Conservation (phyloP, 169 alveolate genomes). For the Plasmodium malariae region DNA sequence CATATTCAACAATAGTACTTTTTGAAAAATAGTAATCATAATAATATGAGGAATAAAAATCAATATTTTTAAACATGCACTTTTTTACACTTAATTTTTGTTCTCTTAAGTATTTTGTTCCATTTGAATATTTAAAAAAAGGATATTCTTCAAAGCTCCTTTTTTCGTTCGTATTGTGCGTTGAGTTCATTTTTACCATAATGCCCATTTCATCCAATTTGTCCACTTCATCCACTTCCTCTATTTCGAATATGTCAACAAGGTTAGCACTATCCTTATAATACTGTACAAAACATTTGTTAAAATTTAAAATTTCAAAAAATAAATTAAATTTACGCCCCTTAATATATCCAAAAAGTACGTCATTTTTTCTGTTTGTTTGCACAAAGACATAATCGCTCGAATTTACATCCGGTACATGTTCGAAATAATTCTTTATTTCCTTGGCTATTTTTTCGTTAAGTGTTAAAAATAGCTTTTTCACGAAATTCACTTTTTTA, state of each 20-base stretch:
- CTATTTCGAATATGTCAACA: conserved; percentile 27
- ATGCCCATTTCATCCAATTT: no score
- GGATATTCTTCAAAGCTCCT: not conserved
- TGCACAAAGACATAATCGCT: conserved; percentile 61
- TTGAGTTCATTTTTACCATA: no score
- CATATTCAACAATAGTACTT: conserved; percentile 28
- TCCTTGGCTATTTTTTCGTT: conserved; percentile 18
- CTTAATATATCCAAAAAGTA: conserved; percentile 59
- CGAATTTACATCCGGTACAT: conserved; percentile 42
- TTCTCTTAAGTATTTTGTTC: conserved; percentile 35
- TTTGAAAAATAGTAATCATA: conserved; percentile 47
- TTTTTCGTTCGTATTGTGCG: no score
- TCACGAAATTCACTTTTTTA: conserved; percentile 36
- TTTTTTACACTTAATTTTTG: conserved; percentile 24
- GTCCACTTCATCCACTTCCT: no score
- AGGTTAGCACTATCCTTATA: conserved; percentile 24
- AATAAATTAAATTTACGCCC: conserved; percentile 53
- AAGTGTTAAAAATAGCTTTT: conserved; percentile 25
- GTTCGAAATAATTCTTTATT: conserved; percentile 19
- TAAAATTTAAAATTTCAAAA: conserved; percentile 65
- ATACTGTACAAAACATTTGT: conserved; percentile 10
- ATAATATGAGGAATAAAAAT: conserved; percentile 15
- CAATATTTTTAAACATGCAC: conserved; percentile 1
- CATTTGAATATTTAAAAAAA: not conserved
- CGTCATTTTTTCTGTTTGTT: conserved; percentile 58